A percentile compares a stretch with the other conserved stretches of the same genome.
Evolutionary conservation across 257 asterid genomes (phyloP).

Genomic region (Ligustrum vulgare): DNA sequence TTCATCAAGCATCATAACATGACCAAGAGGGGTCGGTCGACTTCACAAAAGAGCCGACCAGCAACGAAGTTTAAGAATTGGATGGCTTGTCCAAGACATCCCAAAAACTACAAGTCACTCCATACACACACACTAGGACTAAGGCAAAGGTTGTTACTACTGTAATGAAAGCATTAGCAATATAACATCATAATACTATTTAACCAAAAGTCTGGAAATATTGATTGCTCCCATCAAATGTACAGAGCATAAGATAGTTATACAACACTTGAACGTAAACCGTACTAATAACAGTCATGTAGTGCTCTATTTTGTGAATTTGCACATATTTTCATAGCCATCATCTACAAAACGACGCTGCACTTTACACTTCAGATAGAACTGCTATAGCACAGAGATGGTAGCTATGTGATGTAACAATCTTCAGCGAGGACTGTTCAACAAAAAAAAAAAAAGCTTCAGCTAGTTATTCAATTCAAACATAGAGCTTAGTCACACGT

Average conservation of each 20-base stretch:
- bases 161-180: not conserved
- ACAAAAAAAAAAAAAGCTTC: slow-evolving; percentile 15
- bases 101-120: too few species aligned
- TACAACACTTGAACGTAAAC: not conserved
- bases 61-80: not conserved
- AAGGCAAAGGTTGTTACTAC: not conserved
- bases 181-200: not conserved
- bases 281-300: not conserved
- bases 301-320: not conserved
- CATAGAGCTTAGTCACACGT: not conserved
- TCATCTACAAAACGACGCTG: not conserved
- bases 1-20: too few species aligned
- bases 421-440: slow-evolving; percentile 56
- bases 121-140: not conserved
- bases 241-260: not conserved
- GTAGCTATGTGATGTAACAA: not conserved
- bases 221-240: not conserved
- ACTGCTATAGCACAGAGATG: not conserved
- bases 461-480: slow-evolving; percentile 3
- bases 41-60: not conserved
- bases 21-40: not conserved
- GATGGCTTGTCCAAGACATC: not conserved
- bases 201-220: slow-evolving; percentile 11
- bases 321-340: not conserved
- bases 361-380: not conserved